Evolutionary conservation across 306 rosid species (phyloP).

Genomic region (Myrica gale): DNA sequence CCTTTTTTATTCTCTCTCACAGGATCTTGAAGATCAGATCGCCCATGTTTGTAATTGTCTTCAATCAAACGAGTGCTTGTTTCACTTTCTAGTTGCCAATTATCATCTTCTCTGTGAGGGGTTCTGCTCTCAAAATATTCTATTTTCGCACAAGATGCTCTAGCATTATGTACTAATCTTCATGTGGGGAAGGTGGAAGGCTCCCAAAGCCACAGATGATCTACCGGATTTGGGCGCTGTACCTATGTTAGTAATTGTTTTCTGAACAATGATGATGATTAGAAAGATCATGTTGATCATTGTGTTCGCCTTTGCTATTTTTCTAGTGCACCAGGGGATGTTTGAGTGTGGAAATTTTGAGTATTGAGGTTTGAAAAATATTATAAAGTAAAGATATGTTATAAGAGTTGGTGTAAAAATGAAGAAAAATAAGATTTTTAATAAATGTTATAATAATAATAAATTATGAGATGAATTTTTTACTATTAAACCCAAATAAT

Average conservation of each 20-base stretch:
- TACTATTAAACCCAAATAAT: no score
- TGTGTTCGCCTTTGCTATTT: background rate
- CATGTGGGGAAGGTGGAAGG: background rate
- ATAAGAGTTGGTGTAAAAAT: no score
- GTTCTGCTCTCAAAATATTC: background rate
- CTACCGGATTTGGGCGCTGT: background rate
- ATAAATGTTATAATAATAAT: no score
- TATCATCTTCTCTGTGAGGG: background rate
- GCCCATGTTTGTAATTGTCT: background rate
- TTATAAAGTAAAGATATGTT: no score
- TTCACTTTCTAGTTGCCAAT: background rate
- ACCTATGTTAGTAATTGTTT: background rate
- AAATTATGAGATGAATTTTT: no score
- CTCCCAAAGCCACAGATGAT: background rate
- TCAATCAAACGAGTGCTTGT: background rate
- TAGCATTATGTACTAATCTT: background rate
- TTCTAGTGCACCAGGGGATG: no score
- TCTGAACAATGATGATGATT: background rate
- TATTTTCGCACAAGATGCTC: background rate
- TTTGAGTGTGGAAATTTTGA: no score
- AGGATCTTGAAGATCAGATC: conserved; percentile 17
- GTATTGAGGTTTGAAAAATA: no score
- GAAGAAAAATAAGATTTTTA: no score
- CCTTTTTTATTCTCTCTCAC: background rate
- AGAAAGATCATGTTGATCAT: background rate